phyloP scores from a whole-genome alignment of 352 stramenopile species.

The Phytophthora constricta region DNA sequence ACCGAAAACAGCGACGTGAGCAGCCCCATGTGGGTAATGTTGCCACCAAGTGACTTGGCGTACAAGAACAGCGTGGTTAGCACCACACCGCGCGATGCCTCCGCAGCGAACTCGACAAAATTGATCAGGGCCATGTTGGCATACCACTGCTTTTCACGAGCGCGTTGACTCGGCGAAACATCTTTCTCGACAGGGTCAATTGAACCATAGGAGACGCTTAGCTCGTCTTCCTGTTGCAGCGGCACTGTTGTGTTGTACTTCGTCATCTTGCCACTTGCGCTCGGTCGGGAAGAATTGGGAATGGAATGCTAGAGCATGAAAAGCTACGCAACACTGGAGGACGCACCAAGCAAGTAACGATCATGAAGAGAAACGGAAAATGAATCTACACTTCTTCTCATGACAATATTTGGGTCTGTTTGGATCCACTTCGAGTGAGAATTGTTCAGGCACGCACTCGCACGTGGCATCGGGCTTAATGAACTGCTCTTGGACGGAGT shows the following conservation, averaged over 20 bases:
- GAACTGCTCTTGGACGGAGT: too few relatives aligned
- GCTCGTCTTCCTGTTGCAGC: constrained; percentile 22
- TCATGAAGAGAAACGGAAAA: not conserved
- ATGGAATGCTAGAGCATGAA: not conserved
- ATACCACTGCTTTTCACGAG: constrained; percentile 52
- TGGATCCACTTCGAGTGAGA: too few relatives aligned
- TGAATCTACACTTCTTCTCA: not conserved
- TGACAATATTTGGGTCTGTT: too few relatives aligned
- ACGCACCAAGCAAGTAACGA: too few relatives aligned
- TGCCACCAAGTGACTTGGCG: constrained; percentile 70
- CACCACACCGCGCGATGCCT: constrained; percentile 73
- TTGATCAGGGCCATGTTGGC: constrained; percentile 80
- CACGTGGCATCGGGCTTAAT: too few relatives aligned
- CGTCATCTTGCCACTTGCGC: constrained; percentile 10
- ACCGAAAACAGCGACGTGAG: constrained; percentile 81
- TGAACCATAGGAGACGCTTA: constrained; percentile 21
- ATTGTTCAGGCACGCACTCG: too few relatives aligned
- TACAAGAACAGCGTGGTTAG: constrained; percentile 82
- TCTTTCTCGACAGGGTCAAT: constrained; percentile 8
- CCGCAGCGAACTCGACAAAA: constrained; percentile 77
- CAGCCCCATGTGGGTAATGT: constrained; percentile 68
- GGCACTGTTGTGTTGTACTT: constrained; percentile 28
- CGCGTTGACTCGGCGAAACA: not conserved
- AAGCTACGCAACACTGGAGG: not conserved
- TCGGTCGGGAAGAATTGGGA: not conserved